phyloP scores from a whole-genome alignment of 345 rosid species.

The Lagerstroemia speciosa region DNA sequence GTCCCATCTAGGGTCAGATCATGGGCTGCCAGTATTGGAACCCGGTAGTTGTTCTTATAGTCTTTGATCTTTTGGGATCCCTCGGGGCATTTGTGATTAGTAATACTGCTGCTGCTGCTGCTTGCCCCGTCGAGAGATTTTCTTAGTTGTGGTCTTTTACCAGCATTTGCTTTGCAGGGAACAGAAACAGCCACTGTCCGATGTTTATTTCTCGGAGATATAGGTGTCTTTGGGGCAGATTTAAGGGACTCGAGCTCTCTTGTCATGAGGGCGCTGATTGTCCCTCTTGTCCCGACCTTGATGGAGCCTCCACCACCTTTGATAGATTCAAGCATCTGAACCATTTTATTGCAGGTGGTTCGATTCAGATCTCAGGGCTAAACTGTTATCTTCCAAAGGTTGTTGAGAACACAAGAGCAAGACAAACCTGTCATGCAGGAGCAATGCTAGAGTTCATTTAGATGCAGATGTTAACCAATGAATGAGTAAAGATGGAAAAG shows the following conservation, averaged over 20 bases:
- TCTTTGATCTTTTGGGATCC: constrained; percentile 36
- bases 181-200: constrained; percentile 40
- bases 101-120: constrained; percentile 34
- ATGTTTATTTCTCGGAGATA: constrained; percentile 25
- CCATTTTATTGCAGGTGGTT: constrained; percentile 34
- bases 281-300: constrained; percentile 79
- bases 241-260: constrained; percentile 65
- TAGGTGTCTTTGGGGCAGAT: constrained; percentile 35
- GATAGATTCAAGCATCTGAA: constrained; percentile 65
- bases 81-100: constrained; percentile 21
- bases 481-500: background rate
- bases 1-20: constrained; percentile 46
- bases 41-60: constrained; percentile 24
- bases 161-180: constrained; percentile 36
- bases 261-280: constrained; percentile 68
- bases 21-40: constrained; percentile 68
- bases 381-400: background rate
- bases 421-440: background rate
- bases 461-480: background rate
- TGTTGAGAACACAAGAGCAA: background rate
- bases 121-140: constrained; percentile 74
- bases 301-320: constrained; percentile 83
- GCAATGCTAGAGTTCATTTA: background rate
- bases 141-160: constrained; percentile 46
- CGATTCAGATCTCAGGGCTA: background rate